A percentile compares a stretch with the other conserved stretches of the same genome.
These are phyloP conservation scores for Cyberlindnera petersonii DNA, from an alignment of 805 yeast species.

Conservation along the genomic window DNA sequence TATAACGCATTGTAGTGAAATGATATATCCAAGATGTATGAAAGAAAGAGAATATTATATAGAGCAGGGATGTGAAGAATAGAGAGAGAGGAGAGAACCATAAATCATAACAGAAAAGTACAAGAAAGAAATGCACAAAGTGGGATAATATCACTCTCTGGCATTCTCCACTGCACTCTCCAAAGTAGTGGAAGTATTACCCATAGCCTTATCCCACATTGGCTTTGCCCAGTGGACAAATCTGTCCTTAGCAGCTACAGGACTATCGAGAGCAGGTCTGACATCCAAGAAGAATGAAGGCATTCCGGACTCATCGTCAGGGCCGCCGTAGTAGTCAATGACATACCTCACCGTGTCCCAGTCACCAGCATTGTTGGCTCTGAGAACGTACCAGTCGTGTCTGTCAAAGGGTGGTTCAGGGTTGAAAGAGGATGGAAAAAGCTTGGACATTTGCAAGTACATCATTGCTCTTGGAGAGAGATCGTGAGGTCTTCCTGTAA, in stretches of 20 bases:
- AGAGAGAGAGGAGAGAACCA: background rate
- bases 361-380: conserved; percentile 44
- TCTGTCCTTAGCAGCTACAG: conserved; percentile 63
- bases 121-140: background rate
- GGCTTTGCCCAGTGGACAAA: conserved; percentile 64
- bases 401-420: conserved; percentile 92
- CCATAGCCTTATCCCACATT: conserved; percentile 63
- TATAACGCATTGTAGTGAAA: too few species aligned
- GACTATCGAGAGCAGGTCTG: conserved; percentile 85
- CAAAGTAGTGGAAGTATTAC: conserved; percentile 8
- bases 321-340: conserved; percentile 94
- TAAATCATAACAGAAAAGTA: background rate
- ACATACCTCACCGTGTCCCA: conserved; percentile 84
- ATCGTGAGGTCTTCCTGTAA: conserved; percentile 90
- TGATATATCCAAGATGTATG: background rate
- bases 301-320: conserved; percentile 84
- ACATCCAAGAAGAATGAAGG: conserved; percentile 93
- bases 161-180: conserved; percentile 7
- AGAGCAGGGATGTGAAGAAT: background rate
- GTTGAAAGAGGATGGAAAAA: conserved; percentile 70
- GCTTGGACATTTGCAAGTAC: conserved; percentile 58
- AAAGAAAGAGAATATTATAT: background rate
- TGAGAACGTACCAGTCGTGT: conserved; percentile 96
- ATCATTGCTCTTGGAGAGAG: conserved; percentile 79
- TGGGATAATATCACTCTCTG: conserved; percentile 2